These are phyloP conservation scores for Ophiostoma himal-ulmi DNA, from an alignment of 2,329 filamentous ascomycete genomes.

Conservation along the genomic window DNA sequence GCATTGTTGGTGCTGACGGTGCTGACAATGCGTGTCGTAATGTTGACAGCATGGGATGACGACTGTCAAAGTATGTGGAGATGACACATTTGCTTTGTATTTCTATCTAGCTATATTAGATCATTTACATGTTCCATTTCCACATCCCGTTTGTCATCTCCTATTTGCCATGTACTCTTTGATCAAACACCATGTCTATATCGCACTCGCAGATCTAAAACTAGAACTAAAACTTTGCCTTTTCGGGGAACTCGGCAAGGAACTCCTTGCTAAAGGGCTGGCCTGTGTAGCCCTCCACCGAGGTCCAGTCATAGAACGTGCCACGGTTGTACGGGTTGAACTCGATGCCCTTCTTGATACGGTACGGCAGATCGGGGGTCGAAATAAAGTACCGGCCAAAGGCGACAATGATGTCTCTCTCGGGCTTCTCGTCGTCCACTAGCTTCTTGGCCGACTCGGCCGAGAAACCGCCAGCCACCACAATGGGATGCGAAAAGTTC, in stretches of 20 bases:
- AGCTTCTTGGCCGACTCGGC: background rate
- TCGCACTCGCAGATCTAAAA: background rate
- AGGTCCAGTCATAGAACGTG: slow-evolving; percentile 9
- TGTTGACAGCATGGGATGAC: background rate
- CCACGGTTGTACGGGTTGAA: slow-evolving; percentile 11
- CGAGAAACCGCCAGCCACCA: slow-evolving; percentile 6
- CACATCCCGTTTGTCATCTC: background rate
- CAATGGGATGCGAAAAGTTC: background rate
- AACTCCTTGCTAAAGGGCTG: slow-evolving; percentile 15
- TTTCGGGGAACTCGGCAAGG: background rate
- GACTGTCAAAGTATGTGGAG: background rate
- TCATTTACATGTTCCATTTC: no score
- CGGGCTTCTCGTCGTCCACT: background rate
- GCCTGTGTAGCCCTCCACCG: slow-evolving; percentile 13
- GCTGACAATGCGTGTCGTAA: background rate
- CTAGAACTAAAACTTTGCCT: background rate
- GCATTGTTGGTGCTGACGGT: no score
- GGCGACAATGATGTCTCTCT: slow-evolving; percentile 3
- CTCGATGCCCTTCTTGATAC: background rate
- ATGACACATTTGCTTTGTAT: no score
- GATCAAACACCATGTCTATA: background rate
- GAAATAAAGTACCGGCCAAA: slow-evolving; percentile 13
- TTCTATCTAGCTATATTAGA: no score
- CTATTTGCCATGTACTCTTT: background rate
- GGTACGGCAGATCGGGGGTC: slow-evolving; percentile 12